Percentiles rank a stretch among this genome's conserved stretches.
Conservation (phyloP, 441 rosid genomes). For the Corymbia calophylla region DNA sequence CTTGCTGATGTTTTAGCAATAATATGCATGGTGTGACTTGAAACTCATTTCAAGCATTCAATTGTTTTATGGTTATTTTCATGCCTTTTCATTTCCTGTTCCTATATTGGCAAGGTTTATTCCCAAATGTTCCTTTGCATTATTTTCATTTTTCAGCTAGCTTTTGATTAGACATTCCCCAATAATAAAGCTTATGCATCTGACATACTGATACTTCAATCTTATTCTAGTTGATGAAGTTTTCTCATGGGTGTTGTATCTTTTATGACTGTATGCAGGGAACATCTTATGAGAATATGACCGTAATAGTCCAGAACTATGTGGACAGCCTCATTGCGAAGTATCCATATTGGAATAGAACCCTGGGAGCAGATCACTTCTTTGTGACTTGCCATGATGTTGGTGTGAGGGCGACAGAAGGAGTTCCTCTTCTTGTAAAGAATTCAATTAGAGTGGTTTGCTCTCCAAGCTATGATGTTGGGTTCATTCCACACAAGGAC, state of each 20-base stretch:
- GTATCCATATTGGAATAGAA: constrained; percentile 93
- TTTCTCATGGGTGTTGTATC: not conserved
- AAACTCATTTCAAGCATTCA: not conserved
- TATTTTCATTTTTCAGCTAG: not conserved
- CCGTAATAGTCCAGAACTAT: constrained; percentile 68
- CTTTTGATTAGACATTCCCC: not conserved
- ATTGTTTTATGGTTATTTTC: not conserved
- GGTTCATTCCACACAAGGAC: constrained; percentile 94
- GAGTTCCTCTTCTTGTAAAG: constrained; percentile 67
- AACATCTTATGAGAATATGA: constrained; percentile 90
- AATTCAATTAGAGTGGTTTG: constrained; percentile 90
- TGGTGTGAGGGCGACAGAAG: constrained; percentile 93
- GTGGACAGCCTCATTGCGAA: constrained; percentile 59
- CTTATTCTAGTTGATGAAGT: not conserved
- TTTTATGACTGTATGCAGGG: constrained; percentile 40
- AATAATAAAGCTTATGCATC: not conserved
- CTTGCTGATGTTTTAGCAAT: not conserved
- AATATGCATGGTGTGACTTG: not conserved
- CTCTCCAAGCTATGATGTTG: constrained; percentile 92
- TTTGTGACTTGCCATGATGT: constrained; percentile 97
- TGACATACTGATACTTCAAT: not conserved
- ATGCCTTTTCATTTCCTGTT: not conserved
- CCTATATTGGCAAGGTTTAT: not conserved
- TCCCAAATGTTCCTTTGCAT: not conserved
- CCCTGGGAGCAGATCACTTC: constrained; percentile 95